Evolutionary conservation across 192 early-diverging fungal genomes (phyloP).

Genomic region (Coemansia sp.): DNA sequence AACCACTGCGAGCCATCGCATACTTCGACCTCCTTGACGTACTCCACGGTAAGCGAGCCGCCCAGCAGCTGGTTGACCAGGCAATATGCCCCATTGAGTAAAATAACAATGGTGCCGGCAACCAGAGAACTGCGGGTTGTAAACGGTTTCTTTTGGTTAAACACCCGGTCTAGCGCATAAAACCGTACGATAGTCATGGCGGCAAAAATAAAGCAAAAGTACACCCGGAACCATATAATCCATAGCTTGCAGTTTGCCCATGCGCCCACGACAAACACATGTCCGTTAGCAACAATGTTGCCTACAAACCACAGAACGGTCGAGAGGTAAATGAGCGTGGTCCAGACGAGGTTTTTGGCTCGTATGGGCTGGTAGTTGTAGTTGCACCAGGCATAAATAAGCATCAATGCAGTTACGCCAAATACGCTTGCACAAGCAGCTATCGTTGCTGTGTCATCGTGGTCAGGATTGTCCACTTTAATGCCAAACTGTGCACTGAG

Average conservation of each 20-base stretch:
- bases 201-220: constrained; percentile 29
- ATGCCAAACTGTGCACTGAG: neutral
- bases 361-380: constrained; percentile 39
- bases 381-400: constrained; percentile 35
- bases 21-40: constrained; percentile 1
- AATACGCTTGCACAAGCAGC: constrained; percentile 12
- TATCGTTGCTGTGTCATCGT: constrained; percentile 21
- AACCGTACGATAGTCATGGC: constrained; percentile 34
- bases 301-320: constrained; percentile 44
- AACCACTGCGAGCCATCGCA: constrained; percentile 12
- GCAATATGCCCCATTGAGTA: neutral
- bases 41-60: constrained; percentile 8
- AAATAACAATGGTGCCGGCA: neutral
- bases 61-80: neutral
- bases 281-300: constrained; percentile 26
- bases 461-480: neutral
- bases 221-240: constrained; percentile 39
- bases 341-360: constrained; percentile 37
- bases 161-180: constrained; percentile 43
- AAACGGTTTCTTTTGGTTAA: constrained; percentile 24
- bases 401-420: constrained; percentile 21
- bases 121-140: constrained; percentile 23
- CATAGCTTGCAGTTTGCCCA: constrained; percentile 37
- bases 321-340: constrained; percentile 26
- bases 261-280: constrained; percentile 16